Evolutionary conservation across 352 stramenopile genomes (phyloP), one percentile per base, ranked within the genome.

Genomic region (Elongisporangium undulatum): DNA sequence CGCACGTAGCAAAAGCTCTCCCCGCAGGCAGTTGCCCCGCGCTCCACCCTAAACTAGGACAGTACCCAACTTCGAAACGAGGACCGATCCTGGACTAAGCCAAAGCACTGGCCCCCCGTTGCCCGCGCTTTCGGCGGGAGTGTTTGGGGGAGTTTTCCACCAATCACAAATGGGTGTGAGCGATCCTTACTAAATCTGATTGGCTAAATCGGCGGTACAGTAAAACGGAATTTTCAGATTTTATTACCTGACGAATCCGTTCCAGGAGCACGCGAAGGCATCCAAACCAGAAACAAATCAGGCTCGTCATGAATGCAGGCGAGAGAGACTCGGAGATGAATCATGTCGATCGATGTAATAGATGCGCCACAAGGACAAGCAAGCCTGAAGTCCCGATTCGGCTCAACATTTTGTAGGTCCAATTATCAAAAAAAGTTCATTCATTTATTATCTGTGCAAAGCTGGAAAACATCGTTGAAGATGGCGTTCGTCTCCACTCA

Each of bases 1-100:
- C 51, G 51, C 51, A 45, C 51, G 38, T 55, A 55, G 51, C 51
- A 24, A 55, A 55, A 45, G 51, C 51, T 34, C 51, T 55, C 29
- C 10, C 20, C 21, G 21, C 34, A n/a, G 10, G 51, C 17, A 26
- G 22, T n/a, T 54, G 20, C 22, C 22, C 50, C 50, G 15, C 17
- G n/a, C 6, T 10, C 51, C 23, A 55, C 51, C 8, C 51, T 39
- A 55, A 55, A 55, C 51, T 55, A 55, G 51, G 51, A 55, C n/a
- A 21, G 8, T 52, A 52, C n/a, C n/a, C n/a, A 24, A 52, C 10
- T 21, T 5, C 49, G 6, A 21, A 52, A 52, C 49, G 7, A 52
- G 49, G 49, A 52, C 3, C 13, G 12, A 45, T 45, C 34, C 34
- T 12, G 12, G 34, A 17, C 16, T 45, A 45, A 45, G 10, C 10